Percentiles rank a stretch among this genome's conserved stretches.
Conservation (phyloP, 2,329 filamentous ascomycete species). For the Epichloe glyceriae region DNA sequence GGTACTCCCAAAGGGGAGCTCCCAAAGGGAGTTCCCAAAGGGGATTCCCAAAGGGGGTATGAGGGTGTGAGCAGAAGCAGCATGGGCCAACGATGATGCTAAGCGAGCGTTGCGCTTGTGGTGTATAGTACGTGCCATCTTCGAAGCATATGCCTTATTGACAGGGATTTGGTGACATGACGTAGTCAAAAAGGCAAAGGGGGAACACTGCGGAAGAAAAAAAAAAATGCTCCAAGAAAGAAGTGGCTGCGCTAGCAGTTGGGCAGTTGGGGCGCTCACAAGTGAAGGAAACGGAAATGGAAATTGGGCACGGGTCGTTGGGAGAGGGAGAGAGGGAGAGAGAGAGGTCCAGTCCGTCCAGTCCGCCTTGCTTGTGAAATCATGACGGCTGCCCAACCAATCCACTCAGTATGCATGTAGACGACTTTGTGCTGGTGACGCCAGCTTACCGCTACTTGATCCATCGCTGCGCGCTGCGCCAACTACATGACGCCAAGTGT, state of each 20-base stretch:
- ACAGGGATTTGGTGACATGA: neutral
- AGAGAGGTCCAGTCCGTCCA: too few species aligned
- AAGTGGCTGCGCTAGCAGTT: conserved; percentile 20
- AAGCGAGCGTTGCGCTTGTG: conserved; percentile 1
- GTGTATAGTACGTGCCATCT: neutral
- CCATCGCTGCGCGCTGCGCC: neutral
- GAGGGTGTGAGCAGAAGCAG: conserved; percentile 13
- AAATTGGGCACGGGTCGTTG: neutral
- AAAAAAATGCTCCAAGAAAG: conserved; percentile 17
- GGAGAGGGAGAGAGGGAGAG: too few species aligned
- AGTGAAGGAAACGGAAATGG: neutral
- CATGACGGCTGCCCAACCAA: neutral
- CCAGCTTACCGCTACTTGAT: conserved; percentile 2
- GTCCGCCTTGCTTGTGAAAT: neutral
- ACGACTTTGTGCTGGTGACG: neutral
- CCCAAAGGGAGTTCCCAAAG: conserved; percentile 5
- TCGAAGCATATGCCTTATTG: conserved; percentile 23
- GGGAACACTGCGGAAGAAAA: neutral
- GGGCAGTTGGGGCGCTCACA: conserved; percentile 10
- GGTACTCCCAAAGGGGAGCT: too few species aligned
- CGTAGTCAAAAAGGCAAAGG: neutral
- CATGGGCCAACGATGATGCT: conserved; percentile 2
- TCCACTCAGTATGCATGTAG: conserved; percentile 1
- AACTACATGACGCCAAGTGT: neutral
- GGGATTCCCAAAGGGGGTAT: conserved; percentile 9